phyloP scores from a whole-genome alignment of 192 early-diverging fungal species.

The Backusella westeae region DNA sequence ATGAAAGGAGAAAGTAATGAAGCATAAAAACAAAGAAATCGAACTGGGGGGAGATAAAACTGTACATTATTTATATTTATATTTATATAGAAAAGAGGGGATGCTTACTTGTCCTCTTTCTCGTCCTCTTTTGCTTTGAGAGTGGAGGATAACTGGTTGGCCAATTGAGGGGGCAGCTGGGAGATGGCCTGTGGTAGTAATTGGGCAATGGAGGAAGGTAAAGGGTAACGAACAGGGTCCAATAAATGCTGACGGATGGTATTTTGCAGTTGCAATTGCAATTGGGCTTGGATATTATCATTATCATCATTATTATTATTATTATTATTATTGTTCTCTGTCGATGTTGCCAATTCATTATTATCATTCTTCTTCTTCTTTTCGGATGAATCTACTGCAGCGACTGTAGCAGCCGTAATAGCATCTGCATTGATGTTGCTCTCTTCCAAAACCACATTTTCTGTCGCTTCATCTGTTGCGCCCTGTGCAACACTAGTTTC shows the following conservation, averaged over 20 bases:
- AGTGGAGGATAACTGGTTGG: conserved; percentile 28
- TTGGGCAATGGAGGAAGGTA: conserved; percentile 35
- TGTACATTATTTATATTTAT: neutral
- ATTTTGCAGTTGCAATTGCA: conserved; percentile 38
- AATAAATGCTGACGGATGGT: conserved; percentile 37
- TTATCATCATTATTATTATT: neutral
- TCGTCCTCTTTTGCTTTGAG: neutral
- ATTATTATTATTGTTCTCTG: too few species aligned
- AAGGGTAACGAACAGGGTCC: conserved; percentile 32
- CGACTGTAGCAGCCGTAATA: neutral
- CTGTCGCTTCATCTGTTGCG: neutral
- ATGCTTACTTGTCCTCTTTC: neutral
- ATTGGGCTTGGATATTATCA: conserved; percentile 21
- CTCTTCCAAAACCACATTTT: neutral
- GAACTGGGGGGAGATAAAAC: neutral
- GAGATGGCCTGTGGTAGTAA: conserved; percentile 36
- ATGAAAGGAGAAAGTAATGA: neutral
- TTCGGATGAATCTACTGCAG: neutral
- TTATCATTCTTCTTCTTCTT: neutral
- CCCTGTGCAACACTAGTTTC: neutral
- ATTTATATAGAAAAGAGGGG: neutral
- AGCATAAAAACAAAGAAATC: neutral
- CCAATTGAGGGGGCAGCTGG: conserved; percentile 33
- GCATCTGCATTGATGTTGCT: neutral
- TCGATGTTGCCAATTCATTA: neutral